Percentiles rank a stretch among this genome's conserved stretches.
Conservation (phyloP, 164 flowering plant genomes). For the Malania oleifera region DNA sequence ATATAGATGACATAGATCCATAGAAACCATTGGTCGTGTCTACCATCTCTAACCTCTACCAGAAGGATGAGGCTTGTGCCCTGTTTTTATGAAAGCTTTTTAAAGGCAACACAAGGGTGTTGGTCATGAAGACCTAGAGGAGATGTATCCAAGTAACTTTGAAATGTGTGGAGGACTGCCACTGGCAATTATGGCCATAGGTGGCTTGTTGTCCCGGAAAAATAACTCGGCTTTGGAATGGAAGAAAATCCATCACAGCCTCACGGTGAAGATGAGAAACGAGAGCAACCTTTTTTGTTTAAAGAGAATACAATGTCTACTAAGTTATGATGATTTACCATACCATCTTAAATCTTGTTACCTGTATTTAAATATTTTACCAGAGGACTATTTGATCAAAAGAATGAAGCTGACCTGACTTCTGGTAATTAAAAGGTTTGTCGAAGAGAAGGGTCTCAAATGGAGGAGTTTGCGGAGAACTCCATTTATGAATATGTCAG, state of each 20-base stretch:
- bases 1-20: background rate
- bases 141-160: background rate
- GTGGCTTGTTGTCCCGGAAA: background rate
- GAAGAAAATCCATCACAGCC: slow-evolving; percentile 1
- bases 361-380: background rate
- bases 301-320: background rate
- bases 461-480: background rate
- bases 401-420: background rate
- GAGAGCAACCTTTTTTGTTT: background rate
- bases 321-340: background rate
- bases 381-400: slow-evolving; percentile 2
- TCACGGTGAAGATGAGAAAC: background rate
- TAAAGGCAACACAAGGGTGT: background rate
- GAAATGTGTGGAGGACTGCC: background rate
- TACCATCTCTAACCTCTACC: background rate
- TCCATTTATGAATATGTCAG: background rate
- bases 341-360: background rate
- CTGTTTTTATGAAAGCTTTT: background rate
- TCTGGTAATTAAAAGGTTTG: background rate
- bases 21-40: background rate
- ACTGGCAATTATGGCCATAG: background rate
- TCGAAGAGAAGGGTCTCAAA: background rate
- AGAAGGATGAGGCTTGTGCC: background rate
- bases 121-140: background rate
- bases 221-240: background rate